Evolutionary conservation across 441 rosid genomes (phyloP), one percentile per base, ranked within the genome.

Genomic region (Mallotus japonicus): DNA sequence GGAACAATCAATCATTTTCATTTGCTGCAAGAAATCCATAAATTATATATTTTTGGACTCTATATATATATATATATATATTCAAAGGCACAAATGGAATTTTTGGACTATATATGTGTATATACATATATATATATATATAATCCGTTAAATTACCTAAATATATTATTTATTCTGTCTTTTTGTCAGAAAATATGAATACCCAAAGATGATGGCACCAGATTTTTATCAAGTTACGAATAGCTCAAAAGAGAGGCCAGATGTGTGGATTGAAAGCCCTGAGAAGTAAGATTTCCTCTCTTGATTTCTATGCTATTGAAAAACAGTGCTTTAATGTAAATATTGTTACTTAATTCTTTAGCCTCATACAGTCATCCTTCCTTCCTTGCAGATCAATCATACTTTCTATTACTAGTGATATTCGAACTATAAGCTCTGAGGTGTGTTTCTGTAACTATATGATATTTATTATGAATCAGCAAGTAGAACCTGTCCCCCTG

Each of bases 181-280:
- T 81, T 84, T 57, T 82, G 37, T 73, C 89, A 91, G 98, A 86
- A 91, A 88, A 81, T 83, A 89, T 82, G 98, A 91, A 79, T 87
- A 90, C 81, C 97, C 97, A 51, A 92, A 87, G 90, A 90, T 81
- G 83, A 85, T 81, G 28, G 85, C 93, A 14, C 99, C 99, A 53
- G 91, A 87, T 75, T 95, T 91, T 79, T 95, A 93, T 84, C 90
- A 87, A 83, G 95, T 89, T 75, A 95, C 97, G 42, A 90, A 91
- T 79, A 87, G 89, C 77, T 88, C 92, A 8, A 93, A 91, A 81
- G 99, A 93, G 89, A 89, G 99, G 75, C 99, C 99, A 5, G 99
- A 95, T 85, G 97, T 95, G 74, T 95, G 99, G 99, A 87, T 95
- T 62, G 98, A 95, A 62, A 88, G 88, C 88, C 99, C 99, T 65